phyloP scores from a whole-genome alignment of 495 filamentous ascomycete genomes.

The Staphylotrichum tortipilum region DNA sequence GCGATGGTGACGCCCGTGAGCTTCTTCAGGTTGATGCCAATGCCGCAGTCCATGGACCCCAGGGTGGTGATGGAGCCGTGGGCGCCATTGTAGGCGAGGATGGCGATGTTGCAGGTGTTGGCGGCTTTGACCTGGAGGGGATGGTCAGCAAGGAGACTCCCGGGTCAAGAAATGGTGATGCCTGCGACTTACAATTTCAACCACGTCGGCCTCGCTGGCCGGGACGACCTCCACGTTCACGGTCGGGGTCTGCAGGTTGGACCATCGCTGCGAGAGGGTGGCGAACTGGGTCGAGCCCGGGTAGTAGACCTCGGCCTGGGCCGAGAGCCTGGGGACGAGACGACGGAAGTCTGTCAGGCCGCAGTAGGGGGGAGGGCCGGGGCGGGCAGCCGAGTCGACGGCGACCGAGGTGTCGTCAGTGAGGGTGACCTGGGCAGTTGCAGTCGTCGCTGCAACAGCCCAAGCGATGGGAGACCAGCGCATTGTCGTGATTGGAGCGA shows the following conservation, averaged over 20 bases:
- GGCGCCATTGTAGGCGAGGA: slow-evolving; percentile 41
- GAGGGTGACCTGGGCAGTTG: too few relatives aligned
- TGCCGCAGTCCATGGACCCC: slow-evolving; percentile 37
- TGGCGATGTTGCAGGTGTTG: slow-evolving; percentile 30
- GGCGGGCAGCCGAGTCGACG: not conserved
- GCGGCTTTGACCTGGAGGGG: not conserved
- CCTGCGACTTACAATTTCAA: slow-evolving; percentile 37
- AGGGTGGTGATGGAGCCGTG: slow-evolving; percentile 40
- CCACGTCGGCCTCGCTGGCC: slow-evolving; percentile 44
- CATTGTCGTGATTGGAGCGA: too few relatives aligned
- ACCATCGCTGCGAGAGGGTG: slow-evolving; percentile 6
- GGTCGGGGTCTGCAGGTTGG: slow-evolving; percentile 24
- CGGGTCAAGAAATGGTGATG: too few relatives aligned
- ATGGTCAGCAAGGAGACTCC: not conserved
- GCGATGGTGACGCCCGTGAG: slow-evolving; percentile 36
- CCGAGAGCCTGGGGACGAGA: slow-evolving; percentile 26
- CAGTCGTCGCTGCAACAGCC: too few relatives aligned
- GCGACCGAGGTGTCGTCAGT: too few relatives aligned
- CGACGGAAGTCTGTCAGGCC: not conserved
- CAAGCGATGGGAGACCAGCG: too few relatives aligned
- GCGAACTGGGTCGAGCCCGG: slow-evolving; percentile 15
- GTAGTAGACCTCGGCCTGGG: slow-evolving; percentile 34
- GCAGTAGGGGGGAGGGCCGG: not conserved
- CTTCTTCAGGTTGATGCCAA: slow-evolving; percentile 38
- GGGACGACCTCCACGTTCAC: slow-evolving; percentile 42